Evolutionary conservation across 164 flowering plant genomes (phyloP), one percentile per base, ranked within the genome.

Genomic region (Tetrastigma voinierianum): DNA sequence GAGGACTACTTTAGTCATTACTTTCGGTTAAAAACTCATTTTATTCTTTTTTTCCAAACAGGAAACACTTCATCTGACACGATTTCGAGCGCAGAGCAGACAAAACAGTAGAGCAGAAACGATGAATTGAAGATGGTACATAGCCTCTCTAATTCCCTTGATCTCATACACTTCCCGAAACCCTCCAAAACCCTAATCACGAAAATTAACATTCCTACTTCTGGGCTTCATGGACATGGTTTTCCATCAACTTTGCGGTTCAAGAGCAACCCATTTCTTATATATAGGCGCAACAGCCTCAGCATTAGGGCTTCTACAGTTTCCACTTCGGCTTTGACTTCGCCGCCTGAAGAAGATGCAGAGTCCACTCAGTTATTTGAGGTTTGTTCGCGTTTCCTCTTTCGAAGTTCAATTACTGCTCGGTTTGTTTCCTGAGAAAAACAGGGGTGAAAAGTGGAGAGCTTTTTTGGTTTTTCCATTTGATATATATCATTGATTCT

Each of bases 351-450:
- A 51, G 81, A 71, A 54, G 81, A 84, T 56, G 46, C 60, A 16
- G 84, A 78, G 66, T 77, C 89, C 3, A 64, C 72, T 67, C 72
- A 57, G 64, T 69, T 85, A 23, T 85, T 85, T 57, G 82, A 85
- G 85, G 89, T 83, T 13, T 24, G 61, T 46, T 10, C 46, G 10
- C 48, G 46, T 32, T 45, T 57, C 10, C 23, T 46, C 10, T 21
- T 24, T 57, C n/a, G n/a, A n/a, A n/a, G n/a, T n/a, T n/a, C 0
- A 6, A 13, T 48, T 48, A 7, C 46, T 11, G 3, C 17, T 53
- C 4, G 16, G 15, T 21, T 23, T 45, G 20, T 19, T 19, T 21
- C 4, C 3, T 24, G 51, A 43, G 16, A 46, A 44, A 44, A 51
- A 46, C 21, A 1, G 20, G 63, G 24, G 16, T 7, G 47, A 12